Evolutionary conservation across 257 asterid species (phyloP).

Genomic region (Nicotiana obtusifolia): DNA sequence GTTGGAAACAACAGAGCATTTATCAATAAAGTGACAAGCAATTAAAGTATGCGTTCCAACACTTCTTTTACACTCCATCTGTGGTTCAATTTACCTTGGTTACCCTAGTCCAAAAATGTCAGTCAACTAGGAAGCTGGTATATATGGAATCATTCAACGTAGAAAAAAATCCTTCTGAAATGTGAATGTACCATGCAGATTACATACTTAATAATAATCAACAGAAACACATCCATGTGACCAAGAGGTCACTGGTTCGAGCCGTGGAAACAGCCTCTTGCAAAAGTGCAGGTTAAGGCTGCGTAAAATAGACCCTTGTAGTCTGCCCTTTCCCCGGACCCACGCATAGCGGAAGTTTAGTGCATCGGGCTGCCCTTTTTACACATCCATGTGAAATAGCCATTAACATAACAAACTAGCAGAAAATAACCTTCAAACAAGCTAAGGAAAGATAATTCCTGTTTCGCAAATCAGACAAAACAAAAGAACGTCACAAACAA

Average conservation of each 20-base stretch:
- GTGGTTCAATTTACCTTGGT: background rate
- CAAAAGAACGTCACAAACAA: background rate
- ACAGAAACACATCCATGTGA: background rate
- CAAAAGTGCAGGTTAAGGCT: too few relatives aligned
- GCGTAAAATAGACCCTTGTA: too few relatives aligned
- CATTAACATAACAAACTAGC: background rate
- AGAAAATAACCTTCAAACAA: background rate
- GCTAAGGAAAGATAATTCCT: slow-evolving; percentile 6
- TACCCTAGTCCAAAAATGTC: background rate
- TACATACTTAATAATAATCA: background rate
- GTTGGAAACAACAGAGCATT: background rate
- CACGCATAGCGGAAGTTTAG: too few relatives aligned
- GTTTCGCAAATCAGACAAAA: background rate
- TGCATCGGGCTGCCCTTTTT: too few relatives aligned
- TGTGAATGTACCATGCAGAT: background rate
- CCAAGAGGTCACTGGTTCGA: too few relatives aligned
- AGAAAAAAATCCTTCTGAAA: background rate
- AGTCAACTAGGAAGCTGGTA: background rate
- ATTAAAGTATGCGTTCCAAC: background rate
- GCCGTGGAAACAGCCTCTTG: too few relatives aligned
- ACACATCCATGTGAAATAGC: background rate
- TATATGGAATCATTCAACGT: background rate
- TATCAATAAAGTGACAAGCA: background rate
- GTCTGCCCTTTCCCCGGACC: too few relatives aligned
- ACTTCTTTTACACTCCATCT: background rate